A percentile compares a stretch with the other conserved stretches of the same genome.
Evolutionary conservation across 495 filamentous ascomycete species (phyloP).

Genomic region (Penicillium bovifimosum): DNA sequence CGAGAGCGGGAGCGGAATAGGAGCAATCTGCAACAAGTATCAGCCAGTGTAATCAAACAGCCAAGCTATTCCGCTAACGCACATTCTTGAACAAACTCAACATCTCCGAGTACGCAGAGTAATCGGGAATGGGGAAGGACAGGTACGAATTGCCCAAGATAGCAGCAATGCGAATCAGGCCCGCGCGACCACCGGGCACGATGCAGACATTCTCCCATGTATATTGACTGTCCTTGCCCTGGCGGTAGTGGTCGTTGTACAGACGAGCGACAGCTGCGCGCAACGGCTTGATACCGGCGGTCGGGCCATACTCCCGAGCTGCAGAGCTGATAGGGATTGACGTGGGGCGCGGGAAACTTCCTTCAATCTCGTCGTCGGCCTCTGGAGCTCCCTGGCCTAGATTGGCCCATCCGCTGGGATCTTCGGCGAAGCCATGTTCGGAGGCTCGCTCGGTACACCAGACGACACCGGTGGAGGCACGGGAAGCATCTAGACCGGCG

Average conservation of each 20-base stretch:
- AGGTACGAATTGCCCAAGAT: slow-evolving; percentile 90
- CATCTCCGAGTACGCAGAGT: slow-evolving; percentile 94
- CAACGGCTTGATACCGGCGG: slow-evolving; percentile 86
- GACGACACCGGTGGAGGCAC: slow-evolving; percentile 77
- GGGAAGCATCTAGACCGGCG: slow-evolving; percentile 79
- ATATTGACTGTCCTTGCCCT: slow-evolving; percentile 85
- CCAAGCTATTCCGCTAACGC: slow-evolving; percentile 17
- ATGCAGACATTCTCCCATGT: slow-evolving; percentile 99
- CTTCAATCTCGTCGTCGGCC: slow-evolving; percentile 86
- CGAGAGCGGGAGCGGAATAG: slow-evolving; percentile 79
- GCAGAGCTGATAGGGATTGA: slow-evolving; percentile 68
- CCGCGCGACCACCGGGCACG: slow-evolving; percentile 88
- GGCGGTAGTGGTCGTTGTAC: slow-evolving; percentile 88
- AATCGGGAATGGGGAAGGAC: slow-evolving; percentile 77
- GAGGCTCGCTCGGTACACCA: slow-evolving; percentile 80
- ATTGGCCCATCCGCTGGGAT: slow-evolving; percentile 84
- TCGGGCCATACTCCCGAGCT: slow-evolving; percentile 87
- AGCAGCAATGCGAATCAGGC: slow-evolving; percentile 88
- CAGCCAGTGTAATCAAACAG: no score
- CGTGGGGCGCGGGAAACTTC: slow-evolving; percentile 84
- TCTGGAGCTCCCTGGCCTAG: slow-evolving; percentile 93
- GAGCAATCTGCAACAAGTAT: slow-evolving; percentile 77
- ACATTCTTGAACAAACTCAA: slow-evolving; percentile 83
- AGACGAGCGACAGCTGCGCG: slow-evolving; percentile 84
- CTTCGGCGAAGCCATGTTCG: slow-evolving; percentile 75